Base-by-base conservation (phyloP, 306 rosid genomes). In the Quercus aquifolioides region DNA sequence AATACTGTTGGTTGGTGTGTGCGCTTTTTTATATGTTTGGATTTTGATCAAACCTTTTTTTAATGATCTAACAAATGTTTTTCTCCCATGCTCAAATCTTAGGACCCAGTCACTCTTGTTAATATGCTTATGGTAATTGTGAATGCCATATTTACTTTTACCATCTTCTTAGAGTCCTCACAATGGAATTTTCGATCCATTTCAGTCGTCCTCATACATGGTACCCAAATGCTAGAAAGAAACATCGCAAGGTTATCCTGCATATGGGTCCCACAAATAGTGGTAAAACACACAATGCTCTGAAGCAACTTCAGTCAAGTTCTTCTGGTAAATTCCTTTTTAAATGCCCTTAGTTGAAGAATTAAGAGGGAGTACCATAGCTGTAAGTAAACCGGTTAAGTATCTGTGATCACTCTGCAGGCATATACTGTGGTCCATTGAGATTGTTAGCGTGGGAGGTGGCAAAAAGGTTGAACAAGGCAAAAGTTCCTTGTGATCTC, bases 391-490 rank as follows among this genome's bases (percentile, higher is more conserved):
- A 70, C 30, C 13, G 19, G 38, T 55, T 78, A 76, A 65, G 69
- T 71, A 41, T 30, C 41, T 80, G 62, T 88, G n/a, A 19, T 63
- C 76, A 55, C 73, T 77, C 38, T 85, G 83, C 88, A 95, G 98
- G 99, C 28, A 74, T 95, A 73, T 95, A 95, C 79, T 95, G 99
- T 87, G 92, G 97, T 84, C 99, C 98, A 80, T 84, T 95, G 83
- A 89, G 99, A 89, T 89, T 95, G 90, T 87, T 95, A 90, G 99
- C 98, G 14, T 95, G 99, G 96, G 99, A 95, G 86, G 88, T 95
- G 81, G 91, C 98, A 6, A 89, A 93, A 85, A 92, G 91, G 73
- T 64, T 95, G 94, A 95, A 95, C 90, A 93, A 90, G 90, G 99
- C 88, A 71, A 90, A 91, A 15, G 91, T 95, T 77, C 97, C 93